Evolutionary conservation across 768 basidiomycete species (phyloP).

Genomic region (Podaxis carcinomalis): DNA sequence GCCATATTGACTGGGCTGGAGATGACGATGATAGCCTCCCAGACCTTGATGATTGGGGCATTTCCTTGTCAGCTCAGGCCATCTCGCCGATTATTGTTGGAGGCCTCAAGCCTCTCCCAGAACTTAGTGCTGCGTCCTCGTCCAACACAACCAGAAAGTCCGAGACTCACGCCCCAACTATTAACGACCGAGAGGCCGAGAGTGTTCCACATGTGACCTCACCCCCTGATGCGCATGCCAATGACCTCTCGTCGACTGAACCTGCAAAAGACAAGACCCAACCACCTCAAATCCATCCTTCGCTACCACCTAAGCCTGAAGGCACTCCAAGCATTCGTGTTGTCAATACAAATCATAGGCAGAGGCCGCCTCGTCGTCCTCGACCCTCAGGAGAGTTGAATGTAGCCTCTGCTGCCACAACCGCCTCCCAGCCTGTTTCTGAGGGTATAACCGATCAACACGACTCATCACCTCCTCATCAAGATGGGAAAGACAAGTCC

Average conservation of each 20-base stretch:
- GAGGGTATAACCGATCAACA: background rate
- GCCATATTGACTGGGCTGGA: conserved; percentile 86
- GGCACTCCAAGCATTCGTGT: background rate
- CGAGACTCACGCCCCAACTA: background rate
- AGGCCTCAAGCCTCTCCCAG: conserved; percentile 56
- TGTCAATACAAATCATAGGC: background rate
- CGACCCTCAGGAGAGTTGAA: background rate
- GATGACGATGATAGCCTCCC: conserved; percentile 83
- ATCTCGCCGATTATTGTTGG: conserved; percentile 71
- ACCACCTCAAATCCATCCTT: background rate
- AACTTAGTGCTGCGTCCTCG: conserved; percentile 17
- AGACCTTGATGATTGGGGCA: conserved; percentile 84
- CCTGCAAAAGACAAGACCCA: background rate
- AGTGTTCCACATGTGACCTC: background rate
- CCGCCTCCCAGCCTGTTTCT: background rate
- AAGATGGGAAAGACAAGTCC: background rate
- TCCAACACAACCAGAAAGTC: background rate
- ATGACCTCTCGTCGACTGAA: background rate
- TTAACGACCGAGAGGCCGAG: background rate
- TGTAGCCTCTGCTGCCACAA: background rate
- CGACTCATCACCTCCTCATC: background rate
- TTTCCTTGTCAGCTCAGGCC: conserved; percentile 31
- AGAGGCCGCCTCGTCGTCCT: background rate
- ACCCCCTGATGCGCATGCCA: background rate
- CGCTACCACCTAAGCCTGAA: conserved; percentile 3